Evolutionary conservation across 306 rosid species (phyloP), one percentile per base, ranked within the genome.

Genomic region (Psophocarpus tetragonolobus): DNA sequence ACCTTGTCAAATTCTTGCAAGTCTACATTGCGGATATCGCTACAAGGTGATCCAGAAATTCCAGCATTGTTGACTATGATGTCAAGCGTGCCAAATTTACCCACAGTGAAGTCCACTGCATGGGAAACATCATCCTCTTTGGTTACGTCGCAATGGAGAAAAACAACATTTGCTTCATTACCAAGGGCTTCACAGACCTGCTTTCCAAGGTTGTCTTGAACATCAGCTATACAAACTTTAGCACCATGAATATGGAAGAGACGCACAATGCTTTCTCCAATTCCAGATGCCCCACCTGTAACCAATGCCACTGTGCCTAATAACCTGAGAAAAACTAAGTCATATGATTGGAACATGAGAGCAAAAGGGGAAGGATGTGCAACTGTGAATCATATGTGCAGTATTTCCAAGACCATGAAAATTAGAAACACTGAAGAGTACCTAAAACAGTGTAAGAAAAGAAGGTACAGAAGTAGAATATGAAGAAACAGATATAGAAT

Each of bases 11-110:
- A 94, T 81, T 94, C 97, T 0, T 82, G 62, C 62, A 94, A 42
- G 47, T 90, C 90, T 0, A 4, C 86, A 2, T 87, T 50, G 18
- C 97, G 92, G 76, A 94, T 94, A 86, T 94, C 97, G 0, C 76
- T 50, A 60, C 91, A 80, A 23, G 97, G 95, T 0, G 89, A 35
- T 6, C 98, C 98, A 2, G 91, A 76, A 3, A 90, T 67, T 54
- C 98, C 98, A 0, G 98, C 98, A 74, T 92, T 94, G 84, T 94
- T 94, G 71, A 94, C 90, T 76, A 92, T 75, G 82, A 94, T 89
- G 77, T 94, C 97, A 13, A 94, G 93, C 15, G 90, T 85, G 81
- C 97, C 95, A 27, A 82, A 94, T 80, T 81, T 92, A 17, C 4
- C 8, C 13, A 88, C 87, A 0, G 97, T 51, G 63, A 71, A 81